Conservation (phyloP, 2,329 filamentous ascomycete genomes). For the Grosmannia penicillata region DNA sequence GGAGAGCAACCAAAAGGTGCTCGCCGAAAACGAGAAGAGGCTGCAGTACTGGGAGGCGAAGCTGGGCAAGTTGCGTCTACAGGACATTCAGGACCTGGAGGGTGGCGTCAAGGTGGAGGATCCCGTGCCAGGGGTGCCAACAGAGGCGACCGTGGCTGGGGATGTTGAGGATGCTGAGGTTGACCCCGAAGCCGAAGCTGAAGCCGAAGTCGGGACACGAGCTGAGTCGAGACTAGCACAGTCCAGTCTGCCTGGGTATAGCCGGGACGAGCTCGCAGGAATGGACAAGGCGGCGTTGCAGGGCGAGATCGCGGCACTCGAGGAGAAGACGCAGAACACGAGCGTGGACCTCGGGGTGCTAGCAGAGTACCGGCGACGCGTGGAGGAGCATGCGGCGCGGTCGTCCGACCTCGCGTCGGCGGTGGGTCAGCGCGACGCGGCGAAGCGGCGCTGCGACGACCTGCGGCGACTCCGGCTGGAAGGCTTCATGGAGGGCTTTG, state of each 20-base stretch:
- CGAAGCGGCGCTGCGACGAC: slow-evolving; percentile 87
- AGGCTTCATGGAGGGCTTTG: slow-evolving; percentile 97
- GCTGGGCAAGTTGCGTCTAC: slow-evolving; percentile 65
- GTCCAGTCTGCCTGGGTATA: slow-evolving; percentile 40
- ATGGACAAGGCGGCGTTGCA: slow-evolving; percentile 49
- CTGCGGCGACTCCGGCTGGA: slow-evolving; percentile 80
- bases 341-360: slow-evolving; percentile 74
- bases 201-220: background rate
- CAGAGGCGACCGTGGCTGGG: background rate
- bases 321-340: slow-evolving; percentile 65
- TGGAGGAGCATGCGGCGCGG: slow-evolving; percentile 23
- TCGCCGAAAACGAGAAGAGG: slow-evolving; percentile 74
- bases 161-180: background rate
- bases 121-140: background rate
- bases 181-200: slow-evolving; percentile 12
- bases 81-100: slow-evolving; percentile 60
- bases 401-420: slow-evolving; percentile 74
- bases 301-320: slow-evolving; percentile 45
- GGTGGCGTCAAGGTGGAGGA: slow-evolving; percentile 17
- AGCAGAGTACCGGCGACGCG: slow-evolving; percentile 24
- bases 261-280: slow-evolving; percentile 51
- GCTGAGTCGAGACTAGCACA: too few relatives aligned
- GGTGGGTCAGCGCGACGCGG: slow-evolving; percentile 62
- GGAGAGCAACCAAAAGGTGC: slow-evolving; percentile 84
- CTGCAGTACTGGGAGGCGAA: slow-evolving; percentile 83